phyloP scores from a whole-genome alignment of 2,329 filamentous ascomycete species.

The Trichoderma koningiopsis region DNA sequence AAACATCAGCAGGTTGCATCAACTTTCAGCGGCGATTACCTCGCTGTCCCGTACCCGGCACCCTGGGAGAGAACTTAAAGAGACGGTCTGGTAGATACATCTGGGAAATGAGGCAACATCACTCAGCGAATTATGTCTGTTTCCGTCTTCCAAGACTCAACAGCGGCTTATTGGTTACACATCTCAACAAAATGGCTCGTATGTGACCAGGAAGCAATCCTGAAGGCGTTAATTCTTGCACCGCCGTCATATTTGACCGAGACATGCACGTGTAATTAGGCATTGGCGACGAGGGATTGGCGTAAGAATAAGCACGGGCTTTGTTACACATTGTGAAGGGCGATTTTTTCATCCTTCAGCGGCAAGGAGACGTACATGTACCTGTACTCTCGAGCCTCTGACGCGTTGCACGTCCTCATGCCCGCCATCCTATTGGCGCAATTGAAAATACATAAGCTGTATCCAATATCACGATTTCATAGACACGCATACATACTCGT shows the following conservation, averaged over 20 bases:
- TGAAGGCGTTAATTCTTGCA: not conserved
- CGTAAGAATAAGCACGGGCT: not conserved
- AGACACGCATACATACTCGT: not conserved
- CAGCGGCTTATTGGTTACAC: not conserved
- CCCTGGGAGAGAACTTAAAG: not conserved
- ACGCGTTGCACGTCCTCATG: not conserved
- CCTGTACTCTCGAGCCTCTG: not conserved
- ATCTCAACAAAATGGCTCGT: not conserved
- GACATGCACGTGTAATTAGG: not conserved
- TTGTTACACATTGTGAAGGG: not conserved
- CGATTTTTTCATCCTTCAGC: not conserved
- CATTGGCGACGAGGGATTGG: not conserved
- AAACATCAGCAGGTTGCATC: not conserved
- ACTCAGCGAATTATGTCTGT: not conserved
- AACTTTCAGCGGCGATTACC: not conserved
- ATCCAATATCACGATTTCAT: not conserved
- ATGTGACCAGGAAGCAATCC: not conserved
- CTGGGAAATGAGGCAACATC: not conserved
- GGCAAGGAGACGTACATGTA: not conserved
- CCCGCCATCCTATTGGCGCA: not conserved
- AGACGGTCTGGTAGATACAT: not conserved
- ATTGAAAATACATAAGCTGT: not conserved
- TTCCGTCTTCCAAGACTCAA: not conserved
- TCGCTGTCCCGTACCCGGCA: not conserved
- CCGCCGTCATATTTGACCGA: not conserved